Conservation (phyloP, 495 filamentous ascomycete species). For the Xylaria venustula region DNA sequence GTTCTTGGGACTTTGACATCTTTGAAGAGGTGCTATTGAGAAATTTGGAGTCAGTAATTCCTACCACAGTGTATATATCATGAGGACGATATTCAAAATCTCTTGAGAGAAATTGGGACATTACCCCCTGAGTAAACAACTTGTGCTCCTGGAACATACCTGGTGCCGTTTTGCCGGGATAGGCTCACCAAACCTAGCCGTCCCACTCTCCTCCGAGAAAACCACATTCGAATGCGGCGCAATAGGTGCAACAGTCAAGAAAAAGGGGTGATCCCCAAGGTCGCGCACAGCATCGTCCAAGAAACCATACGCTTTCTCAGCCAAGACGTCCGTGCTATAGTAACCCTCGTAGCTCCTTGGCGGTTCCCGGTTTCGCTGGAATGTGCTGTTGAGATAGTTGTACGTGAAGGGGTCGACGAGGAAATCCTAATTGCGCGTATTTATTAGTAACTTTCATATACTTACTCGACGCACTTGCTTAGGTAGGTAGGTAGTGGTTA, state of each 20-base stretch:
- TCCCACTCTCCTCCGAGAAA: neutral
- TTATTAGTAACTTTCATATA: neutral
- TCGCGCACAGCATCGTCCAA: slow-evolving; percentile 56
- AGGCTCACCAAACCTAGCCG: slow-evolving; percentile 43
- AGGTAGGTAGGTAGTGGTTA: too few relatives aligned
- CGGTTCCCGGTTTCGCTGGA: slow-evolving; percentile 56
- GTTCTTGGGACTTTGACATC: slow-evolving; percentile 45
- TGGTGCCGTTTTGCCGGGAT: slow-evolving; percentile 43
- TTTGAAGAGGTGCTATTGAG: slow-evolving; percentile 37
- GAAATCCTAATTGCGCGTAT: slow-evolving; percentile 46
- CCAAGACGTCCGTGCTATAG: slow-evolving; percentile 61
- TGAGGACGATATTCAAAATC: too few relatives aligned
- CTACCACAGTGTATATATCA: too few relatives aligned
- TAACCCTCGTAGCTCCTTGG: slow-evolving; percentile 55
- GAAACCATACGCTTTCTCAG: slow-evolving; percentile 58
- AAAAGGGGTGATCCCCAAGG: slow-evolving; percentile 54
- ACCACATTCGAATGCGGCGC: slow-evolving; percentile 62
- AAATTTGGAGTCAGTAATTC: too few relatives aligned
- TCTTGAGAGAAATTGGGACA: too few relatives aligned
- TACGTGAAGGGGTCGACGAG: slow-evolving; percentile 68
- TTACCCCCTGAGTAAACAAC: too few relatives aligned
- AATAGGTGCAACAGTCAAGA: slow-evolving; percentile 59
- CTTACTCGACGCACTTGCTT: too few relatives aligned
- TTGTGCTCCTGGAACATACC: too few relatives aligned
- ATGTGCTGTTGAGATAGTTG: slow-evolving; percentile 61